A percentile compares a stretch with the other conserved stretches of the same genome.
phyloP scores from a whole-genome alignment of 306 rosid species.

The Sicyos baderoa region DNA sequence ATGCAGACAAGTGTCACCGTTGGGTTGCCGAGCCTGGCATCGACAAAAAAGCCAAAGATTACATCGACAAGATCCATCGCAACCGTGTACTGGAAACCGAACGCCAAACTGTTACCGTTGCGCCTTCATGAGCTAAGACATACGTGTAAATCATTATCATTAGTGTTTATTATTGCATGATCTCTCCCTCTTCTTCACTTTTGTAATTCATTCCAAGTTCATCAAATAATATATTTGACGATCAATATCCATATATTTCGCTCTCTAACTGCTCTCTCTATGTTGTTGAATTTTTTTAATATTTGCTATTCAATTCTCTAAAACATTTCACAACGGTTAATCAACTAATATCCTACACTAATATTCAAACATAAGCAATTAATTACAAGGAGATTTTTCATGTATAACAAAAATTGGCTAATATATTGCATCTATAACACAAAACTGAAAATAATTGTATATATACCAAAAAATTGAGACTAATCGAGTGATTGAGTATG shows the following conservation, averaged over 20 bases:
- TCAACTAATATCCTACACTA: too few species aligned
- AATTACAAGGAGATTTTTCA: too few species aligned
- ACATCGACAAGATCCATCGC: conserved; percentile 41
- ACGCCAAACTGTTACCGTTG: conserved; percentile 32
- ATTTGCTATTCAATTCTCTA: too few species aligned
- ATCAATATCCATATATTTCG: too few species aligned
- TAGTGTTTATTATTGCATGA: neutral
- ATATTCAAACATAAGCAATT: too few species aligned
- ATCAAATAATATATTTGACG: neutral
- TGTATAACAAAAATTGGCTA: too few species aligned
- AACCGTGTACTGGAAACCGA: conserved; percentile 41
- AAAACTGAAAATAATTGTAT: too few species aligned
- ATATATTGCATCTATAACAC: too few species aligned
- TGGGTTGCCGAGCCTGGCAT: conserved; percentile 70
- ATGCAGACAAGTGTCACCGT: conserved; percentile 49
- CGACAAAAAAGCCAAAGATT: conserved; percentile 53
- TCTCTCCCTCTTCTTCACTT: neutral
- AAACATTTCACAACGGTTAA: too few species aligned
- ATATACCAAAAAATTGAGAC: too few species aligned
- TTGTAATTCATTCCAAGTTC: neutral
- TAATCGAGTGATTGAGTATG: too few species aligned
- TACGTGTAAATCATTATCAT: neutral
- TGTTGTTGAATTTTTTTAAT: neutral
- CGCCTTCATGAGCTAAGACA: conserved; percentile 20
- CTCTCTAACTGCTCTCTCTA: too few species aligned